Evolutionary conservation across 345 rosid species (phyloP).

Genomic region (Gossypium anomalum): DNA sequence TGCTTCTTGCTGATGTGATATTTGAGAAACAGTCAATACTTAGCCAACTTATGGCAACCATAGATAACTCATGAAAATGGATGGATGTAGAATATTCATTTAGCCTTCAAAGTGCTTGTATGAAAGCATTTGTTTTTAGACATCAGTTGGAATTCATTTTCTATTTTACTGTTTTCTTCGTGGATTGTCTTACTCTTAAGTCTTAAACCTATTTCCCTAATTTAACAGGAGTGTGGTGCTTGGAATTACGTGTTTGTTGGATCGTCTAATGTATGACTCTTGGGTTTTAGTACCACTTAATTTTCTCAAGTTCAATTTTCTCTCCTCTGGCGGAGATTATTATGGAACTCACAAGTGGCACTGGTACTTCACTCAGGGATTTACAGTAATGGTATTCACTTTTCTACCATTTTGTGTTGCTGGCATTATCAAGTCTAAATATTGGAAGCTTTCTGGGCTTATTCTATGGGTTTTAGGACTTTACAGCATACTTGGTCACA

Average conservation of each 20-base stretch:
- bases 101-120: not conserved
- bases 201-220: constrained; percentile 1
- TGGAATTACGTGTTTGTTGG: constrained; percentile 57
- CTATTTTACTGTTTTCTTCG: not conserved
- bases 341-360: constrained; percentile 98
- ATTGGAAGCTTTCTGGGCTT: constrained; percentile 70
- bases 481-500: constrained; percentile 82
- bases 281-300: constrained; percentile 89
- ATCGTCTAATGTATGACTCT: constrained; percentile 71
- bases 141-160: constrained; percentile 3
- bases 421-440: constrained; percentile 58
- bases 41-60: not conserved
- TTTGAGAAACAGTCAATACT: not conserved
- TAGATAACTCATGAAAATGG: not conserved
- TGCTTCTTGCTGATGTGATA: not conserved
- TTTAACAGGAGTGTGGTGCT: constrained; percentile 63
- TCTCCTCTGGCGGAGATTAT: constrained; percentile 91
- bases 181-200: not conserved
- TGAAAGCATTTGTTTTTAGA: not conserved
- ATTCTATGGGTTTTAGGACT: constrained; percentile 69
- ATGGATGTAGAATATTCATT: not conserved
- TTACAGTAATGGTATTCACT: constrained; percentile 78
- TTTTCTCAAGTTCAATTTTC: constrained; percentile 89
- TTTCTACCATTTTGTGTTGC: constrained; percentile 61
- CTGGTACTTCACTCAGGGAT: constrained; percentile 97